A percentile compares a stretch with the other conserved stretches of the same genome.
Evolutionary conservation across 257 asterid species (phyloP).

Genomic region (Fraxinus cuspidata): DNA sequence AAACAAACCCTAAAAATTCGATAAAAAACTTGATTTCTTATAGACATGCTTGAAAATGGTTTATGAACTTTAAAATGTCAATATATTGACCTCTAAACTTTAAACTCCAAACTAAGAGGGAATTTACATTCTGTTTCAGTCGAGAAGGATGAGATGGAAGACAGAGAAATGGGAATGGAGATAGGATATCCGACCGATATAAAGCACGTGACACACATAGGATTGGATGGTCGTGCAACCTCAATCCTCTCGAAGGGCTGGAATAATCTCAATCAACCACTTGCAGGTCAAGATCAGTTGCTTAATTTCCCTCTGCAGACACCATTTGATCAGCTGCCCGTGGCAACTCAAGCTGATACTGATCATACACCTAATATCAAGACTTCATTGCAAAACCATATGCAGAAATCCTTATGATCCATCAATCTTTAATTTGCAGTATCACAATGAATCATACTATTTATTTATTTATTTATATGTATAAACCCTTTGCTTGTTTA

Average conservation of each 20-base stretch:
- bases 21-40: not conserved
- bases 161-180: conserved; percentile 57
- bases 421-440: not conserved
- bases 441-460: not conserved
- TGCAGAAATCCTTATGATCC: conserved; percentile 20
- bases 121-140: conserved; percentile 27
- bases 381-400: conserved; percentile 39
- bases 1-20: too few relatives aligned
- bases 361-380: conserved; percentile 27
- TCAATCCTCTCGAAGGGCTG: conserved; percentile 71
- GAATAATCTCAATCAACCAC: conserved; percentile 36
- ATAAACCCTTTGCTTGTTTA: conserved; percentile 31
- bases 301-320: conserved; percentile 24
- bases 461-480: conserved; percentile 11
- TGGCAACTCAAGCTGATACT: conserved; percentile 26
- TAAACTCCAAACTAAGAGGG: not conserved
- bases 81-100: not conserved
- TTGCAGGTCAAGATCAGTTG: conserved; percentile 8
- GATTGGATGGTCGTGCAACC: conserved; percentile 72
- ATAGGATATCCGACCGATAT: conserved; percentile 81
- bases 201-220: conserved; percentile 89
- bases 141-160: conserved; percentile 62
- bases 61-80: not conserved
- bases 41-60: too few relatives aligned
- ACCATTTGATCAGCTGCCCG: conserved; percentile 29